Percentiles rank a stretch among this genome's conserved stretches.
These are phyloP conservation scores for Agrocybe praecox DNA, from an alignment of 768 basidiomycete genomes.

Conservation along the genomic window DNA sequence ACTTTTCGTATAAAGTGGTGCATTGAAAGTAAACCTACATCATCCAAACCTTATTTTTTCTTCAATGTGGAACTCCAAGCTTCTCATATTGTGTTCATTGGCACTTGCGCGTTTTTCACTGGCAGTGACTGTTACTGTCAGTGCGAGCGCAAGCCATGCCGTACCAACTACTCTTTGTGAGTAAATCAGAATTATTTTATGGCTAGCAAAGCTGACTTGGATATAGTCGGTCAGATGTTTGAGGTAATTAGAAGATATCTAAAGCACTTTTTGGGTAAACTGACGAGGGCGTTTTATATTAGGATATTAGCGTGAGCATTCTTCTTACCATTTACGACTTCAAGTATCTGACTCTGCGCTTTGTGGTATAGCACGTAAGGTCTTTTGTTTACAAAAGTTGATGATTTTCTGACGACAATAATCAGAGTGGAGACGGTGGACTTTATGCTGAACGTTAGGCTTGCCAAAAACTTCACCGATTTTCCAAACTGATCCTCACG, in stretches of 20 bases:
- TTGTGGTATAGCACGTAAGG: not conserved
- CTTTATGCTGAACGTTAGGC: conserved; percentile 14
- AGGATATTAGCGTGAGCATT: conserved; percentile 13
- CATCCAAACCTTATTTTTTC: too few species aligned
- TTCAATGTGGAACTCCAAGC: too few species aligned
- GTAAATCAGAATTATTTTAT: conserved; percentile 18
- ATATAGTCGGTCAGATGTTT: too few species aligned
- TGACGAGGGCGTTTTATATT: too few species aligned
- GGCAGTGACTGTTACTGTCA: conserved; percentile 38
- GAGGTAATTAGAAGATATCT: too few species aligned
- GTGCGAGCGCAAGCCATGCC: conserved; percentile 48
- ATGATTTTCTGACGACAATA: not conserved
- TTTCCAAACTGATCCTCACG: not conserved
- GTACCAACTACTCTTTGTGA: conserved; percentile 56
- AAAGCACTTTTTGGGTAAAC: too few species aligned
- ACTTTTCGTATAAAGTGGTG: too few species aligned
- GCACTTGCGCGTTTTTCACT: too few species aligned
- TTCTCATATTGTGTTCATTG: too few species aligned
- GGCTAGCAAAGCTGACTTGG: too few species aligned
- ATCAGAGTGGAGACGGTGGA: conserved; percentile 15
- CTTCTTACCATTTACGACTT: not conserved
- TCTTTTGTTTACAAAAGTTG: not conserved
- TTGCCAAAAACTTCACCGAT: not conserved
- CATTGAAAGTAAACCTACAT: too few species aligned
- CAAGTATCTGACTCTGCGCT: not conserved